Evolutionary conservation across 2,329 filamentous ascomycete genomes (phyloP).

Genomic region (Talaromyces amestolkiae): DNA sequence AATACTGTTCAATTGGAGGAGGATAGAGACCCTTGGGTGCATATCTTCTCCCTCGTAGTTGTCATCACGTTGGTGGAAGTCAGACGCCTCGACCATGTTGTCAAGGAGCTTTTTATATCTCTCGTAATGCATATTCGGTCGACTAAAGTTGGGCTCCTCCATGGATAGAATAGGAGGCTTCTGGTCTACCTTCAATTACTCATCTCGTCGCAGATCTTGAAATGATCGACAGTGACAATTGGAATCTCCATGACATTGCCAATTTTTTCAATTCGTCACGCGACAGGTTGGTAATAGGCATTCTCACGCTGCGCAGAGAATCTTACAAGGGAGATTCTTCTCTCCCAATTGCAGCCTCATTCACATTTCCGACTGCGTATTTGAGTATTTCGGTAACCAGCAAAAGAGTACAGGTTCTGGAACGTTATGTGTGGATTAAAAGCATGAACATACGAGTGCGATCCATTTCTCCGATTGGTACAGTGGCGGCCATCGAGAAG

Average conservation of each 20-base stretch:
- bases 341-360: neutral
- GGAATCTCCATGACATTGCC: neutral
- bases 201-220: neutral
- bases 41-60: neutral
- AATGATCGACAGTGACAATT: neutral
- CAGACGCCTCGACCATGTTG: neutral
- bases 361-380: neutral
- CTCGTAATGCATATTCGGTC: neutral
- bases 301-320: neutral
- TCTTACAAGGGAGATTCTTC: neutral
- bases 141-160: neutral
- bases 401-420: neutral
- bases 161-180: neutral
- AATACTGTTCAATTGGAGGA: neutral
- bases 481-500: neutral
- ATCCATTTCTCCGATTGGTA: neutral
- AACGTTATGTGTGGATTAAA: neutral
- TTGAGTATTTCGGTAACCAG: neutral
- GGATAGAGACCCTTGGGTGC: neutral
- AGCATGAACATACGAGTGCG: neutral
- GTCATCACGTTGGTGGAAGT: neutral
- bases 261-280: neutral
- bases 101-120: neutral
- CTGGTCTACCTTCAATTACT: neutral
- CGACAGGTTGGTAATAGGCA: neutral